These are phyloP conservation scores for Ichthyophthirius multifiliis DNA, from an alignment of 169 alveolate species.

Conservation along the genomic window DNA sequence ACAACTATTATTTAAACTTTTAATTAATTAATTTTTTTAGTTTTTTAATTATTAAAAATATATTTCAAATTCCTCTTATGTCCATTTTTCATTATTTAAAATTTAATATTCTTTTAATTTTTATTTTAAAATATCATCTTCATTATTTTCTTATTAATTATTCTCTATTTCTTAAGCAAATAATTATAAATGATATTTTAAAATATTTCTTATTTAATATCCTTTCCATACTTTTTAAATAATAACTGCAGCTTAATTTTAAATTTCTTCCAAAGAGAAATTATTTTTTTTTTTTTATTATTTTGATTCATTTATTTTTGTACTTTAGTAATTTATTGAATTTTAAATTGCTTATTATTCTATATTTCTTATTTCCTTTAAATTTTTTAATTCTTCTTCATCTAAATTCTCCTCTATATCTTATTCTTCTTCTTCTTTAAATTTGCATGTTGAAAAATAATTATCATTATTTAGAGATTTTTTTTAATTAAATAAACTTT, in stretches of 20 bases:
- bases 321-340: neutral
- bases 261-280: neutral
- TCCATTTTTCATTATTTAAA: neutral
- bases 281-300: neutral
- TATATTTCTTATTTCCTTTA: neutral
- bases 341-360: neutral
- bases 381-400: neutral
- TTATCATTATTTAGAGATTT: no score
- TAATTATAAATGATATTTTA: neutral
- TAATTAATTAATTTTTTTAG: no score
- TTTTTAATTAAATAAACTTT: no score
- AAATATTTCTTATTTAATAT: neutral
- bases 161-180: neutral
- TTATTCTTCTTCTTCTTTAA: neutral
- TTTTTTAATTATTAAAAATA: neutral
- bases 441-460: no score
- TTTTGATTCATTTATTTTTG: neutral
- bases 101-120: neutral
- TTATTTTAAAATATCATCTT: neutral
- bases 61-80: neutral
- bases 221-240: slow-evolving; percentile 9
- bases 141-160: neutral
- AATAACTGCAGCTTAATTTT: neutral
- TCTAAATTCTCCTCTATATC: neutral
- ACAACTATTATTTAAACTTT: no score